Evolutionary conservation across 2,329 filamentous ascomycete genomes (phyloP).

Genomic region (Hirsutella rhossiliensis): DNA sequence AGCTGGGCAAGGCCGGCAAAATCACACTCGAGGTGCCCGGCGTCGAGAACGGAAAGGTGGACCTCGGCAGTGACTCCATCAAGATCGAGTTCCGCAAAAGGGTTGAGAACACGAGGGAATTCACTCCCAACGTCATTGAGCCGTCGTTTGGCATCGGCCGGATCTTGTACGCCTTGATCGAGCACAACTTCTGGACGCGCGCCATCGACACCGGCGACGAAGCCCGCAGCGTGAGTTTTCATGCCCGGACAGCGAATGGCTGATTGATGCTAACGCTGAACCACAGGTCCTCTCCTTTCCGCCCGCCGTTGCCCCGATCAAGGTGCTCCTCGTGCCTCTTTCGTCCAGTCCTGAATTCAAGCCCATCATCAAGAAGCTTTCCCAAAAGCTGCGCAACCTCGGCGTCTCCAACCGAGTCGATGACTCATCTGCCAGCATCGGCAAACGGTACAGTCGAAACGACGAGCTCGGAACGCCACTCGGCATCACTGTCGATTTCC

Average conservation of each 20-base stretch:
- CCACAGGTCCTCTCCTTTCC: constrained; percentile 39
- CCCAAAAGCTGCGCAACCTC: constrained; percentile 60
- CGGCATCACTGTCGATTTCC: constrained; percentile 91
- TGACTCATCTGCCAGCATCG: constrained; percentile 82
- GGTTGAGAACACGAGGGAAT: constrained; percentile 76
- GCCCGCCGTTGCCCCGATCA: constrained; percentile 73
- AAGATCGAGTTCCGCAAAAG: constrained; percentile 74
- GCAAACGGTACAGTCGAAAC: constrained; percentile 88
- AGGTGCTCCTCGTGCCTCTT: constrained; percentile 84
- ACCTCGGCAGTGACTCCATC: constrained; percentile 69
- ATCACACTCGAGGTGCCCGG: constrained; percentile 63
- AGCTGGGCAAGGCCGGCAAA: constrained; percentile 61
- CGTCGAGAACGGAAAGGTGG: constrained; percentile 58
- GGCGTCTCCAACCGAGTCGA: constrained; percentile 80
- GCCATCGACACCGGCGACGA: constrained; percentile 49
- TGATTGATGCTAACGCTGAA: constrained; percentile 7
- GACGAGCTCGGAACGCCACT: constrained; percentile 93
- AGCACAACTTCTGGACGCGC: constrained; percentile 92
- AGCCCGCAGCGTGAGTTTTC: constrained; percentile 64
- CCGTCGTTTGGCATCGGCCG: constrained; percentile 95
- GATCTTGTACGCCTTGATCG: constrained; percentile 84
- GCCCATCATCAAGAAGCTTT: constrained; percentile 62
- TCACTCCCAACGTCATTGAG: constrained; percentile 92
- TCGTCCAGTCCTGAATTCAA: constrained; percentile 72
- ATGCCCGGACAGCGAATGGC: not conserved